Evolutionary conservation across 495 filamentous ascomycete genomes (phyloP), one percentile per base, ranked within the genome.

Genomic region (Hypoxylon fragiforme): DNA sequence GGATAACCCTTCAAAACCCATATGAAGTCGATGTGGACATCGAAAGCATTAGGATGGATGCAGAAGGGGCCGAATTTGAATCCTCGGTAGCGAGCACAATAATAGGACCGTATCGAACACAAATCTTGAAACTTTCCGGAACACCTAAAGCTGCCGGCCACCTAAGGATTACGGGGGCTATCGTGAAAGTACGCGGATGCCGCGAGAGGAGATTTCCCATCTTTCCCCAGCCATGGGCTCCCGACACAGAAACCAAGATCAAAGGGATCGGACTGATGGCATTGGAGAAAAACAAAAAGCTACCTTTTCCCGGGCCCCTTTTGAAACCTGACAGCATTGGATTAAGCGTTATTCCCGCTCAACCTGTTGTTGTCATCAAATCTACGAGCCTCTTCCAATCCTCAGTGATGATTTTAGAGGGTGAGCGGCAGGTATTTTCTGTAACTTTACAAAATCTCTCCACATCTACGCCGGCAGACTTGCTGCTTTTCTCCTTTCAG

Each of bases 1-100:
- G 76, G 63, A 78, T 97, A 21, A 89, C 85, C 6, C 76, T 98
- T 3, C 95, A 97, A 62, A 98, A 98, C 62, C 89, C 90, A 1
- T 96, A 89, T 65, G 92, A 97, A 44, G 88, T 97, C 61, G 90
- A 97, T 39, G 61, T 98, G 1, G 89, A 94, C 44, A 81, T 97
- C 36, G 92, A 97, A 63, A 83, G 81, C 24, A 75, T 98, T 45
- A 78, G 77, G n/a, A 70, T 97, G 3, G 83, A 90, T 46, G 79
- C 83, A 4, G 82, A 87, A 28, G 90, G 88, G 5, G 77, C 84
- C 12, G 75, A 82, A 3, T 87, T 96, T 31, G 82, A 86, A 42
- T 85, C 83, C 13, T 73, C 77, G 8, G 73, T 77, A 19, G 82
- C 88, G 49, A 80, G 77, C 49, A 85, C 89, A 13, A 52, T 86